Evolutionary conservation across 805 yeast species (phyloP).

Genomic region (Candida ipomoeae): DNA sequence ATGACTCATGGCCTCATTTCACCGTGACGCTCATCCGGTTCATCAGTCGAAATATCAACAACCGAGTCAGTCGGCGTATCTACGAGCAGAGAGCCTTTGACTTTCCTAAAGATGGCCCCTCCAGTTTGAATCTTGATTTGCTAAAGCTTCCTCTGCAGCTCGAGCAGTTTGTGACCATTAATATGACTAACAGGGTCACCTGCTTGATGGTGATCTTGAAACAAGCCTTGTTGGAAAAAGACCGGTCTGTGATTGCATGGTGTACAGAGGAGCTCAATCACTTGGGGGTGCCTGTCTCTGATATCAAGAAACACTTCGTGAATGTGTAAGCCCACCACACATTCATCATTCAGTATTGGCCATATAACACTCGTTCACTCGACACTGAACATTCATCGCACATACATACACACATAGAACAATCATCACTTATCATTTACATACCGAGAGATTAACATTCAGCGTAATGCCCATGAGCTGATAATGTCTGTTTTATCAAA

Average conservation of each 20-base stretch:
- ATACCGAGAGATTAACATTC: too few relatives aligned
- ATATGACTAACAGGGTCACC: constrained; percentile 13
- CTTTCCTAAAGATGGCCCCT: constrained; percentile 5
- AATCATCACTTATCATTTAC: too few relatives aligned
- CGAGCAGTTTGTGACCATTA: constrained; percentile 15
- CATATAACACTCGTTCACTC: too few relatives aligned
- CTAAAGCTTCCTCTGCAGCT: constrained; percentile 20
- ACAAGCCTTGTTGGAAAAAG: constrained; percentile 23
- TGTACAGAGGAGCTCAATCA: constrained; percentile 27
- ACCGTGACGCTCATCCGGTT: constrained; percentile 18
- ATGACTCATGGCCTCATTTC: constrained; percentile 10
- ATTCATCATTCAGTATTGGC: too few relatives aligned
- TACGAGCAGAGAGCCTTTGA: constrained; percentile 11
- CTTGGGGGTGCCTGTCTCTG: constrained; percentile 20
- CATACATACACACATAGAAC: too few relatives aligned
- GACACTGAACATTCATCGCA: too few relatives aligned
- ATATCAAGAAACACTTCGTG: constrained; percentile 4
- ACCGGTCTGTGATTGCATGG: constrained; percentile 25
- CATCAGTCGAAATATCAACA: constrained; percentile 18
- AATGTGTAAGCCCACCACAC: not conserved
- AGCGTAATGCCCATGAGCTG: too few relatives aligned
- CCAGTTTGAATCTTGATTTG: constrained; percentile 17
- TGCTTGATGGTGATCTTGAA: constrained; percentile 22
- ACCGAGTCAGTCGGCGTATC: constrained; percentile 20
- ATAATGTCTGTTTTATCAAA: too few relatives aligned